Evolutionary conservation across 305 asterid species (phyloP), one percentile per base, ranked within the genome.

Genomic region (Solanum hybrid): DNA sequence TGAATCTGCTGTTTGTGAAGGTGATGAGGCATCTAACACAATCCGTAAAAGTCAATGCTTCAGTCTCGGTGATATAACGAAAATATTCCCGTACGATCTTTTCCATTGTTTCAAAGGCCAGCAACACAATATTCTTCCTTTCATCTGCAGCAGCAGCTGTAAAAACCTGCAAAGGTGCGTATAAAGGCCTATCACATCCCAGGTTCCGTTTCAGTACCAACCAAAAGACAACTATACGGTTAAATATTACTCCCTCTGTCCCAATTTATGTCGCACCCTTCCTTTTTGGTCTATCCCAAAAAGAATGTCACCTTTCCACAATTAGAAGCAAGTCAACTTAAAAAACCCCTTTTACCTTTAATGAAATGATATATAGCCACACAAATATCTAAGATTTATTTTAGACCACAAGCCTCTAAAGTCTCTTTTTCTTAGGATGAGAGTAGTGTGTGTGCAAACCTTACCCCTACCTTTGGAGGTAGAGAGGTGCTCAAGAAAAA

Each of bases 91-190:
- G 95, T 79, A 96, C 99, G 81, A 98, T 98, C 93, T 96, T 97
- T 91, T 98, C 99, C 98, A 96, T 96, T 80, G 98, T 98, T 94
- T 98, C 96, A 91, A 98, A 98, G 89, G 99, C 99, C 91, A 98
- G 91, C 93, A 95, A 92, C 86, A 98, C 99, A 72, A 98, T 95
- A 91, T 98, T 98, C 93, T 96, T 98, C 95, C 98, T 94, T 93
- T 98, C 98, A 91, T 98, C 99, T 89, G 98, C 96, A 72, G 99
- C 99, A 89, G 99, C 99, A 84, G 97, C 94, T 84, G 99, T 96
- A 92, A 98, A 98, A 89, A 98, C 98, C 99, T 97, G 95, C 86
- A 85, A 91, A 91, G 71, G 77, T 77, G 16, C 8, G 9, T 56
- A 56, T 56, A 56, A 85, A 85, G 76, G 38, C 88, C 76, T 11